A percentile compares a stretch with the other conserved stretches of the same genome.
Evolutionary conservation across 495 filamentous ascomycete species (phyloP).

Genomic region (Tuber borchii): DNA sequence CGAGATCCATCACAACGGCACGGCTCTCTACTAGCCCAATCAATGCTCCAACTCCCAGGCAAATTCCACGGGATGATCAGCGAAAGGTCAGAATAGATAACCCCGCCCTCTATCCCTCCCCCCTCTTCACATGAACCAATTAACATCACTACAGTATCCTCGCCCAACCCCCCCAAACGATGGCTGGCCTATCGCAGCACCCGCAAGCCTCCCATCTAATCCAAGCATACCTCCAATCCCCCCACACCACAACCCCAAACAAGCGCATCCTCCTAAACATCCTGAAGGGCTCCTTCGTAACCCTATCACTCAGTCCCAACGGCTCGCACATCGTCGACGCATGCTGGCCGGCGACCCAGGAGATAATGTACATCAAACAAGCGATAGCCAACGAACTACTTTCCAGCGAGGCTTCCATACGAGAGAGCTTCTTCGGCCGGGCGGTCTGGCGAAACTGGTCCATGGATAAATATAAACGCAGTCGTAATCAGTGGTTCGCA

Average conservation of each 20-base stretch:
- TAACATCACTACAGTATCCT: conserved; percentile 41
- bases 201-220: conserved; percentile 62
- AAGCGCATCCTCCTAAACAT: conserved; percentile 55
- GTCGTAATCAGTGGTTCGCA: conserved; percentile 33
- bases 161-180: conserved; percentile 42
- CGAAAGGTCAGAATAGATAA: conserved; percentile 45
- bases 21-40: conserved; percentile 60
- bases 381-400: conserved; percentile 59
- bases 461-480: conserved; percentile 70
- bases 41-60: conserved; percentile 56
- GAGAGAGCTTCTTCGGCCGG: conserved; percentile 67
- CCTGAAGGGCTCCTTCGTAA: conserved; percentile 55
- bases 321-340: conserved; percentile 75
- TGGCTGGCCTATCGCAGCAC: conserved; percentile 53
- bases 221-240: conserved; percentile 59
- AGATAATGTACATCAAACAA: conserved; percentile 54
- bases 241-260: conserved; percentile 48
- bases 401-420: conserved; percentile 57
- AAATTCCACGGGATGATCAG: conserved; percentile 54
- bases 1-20: conserved; percentile 45
- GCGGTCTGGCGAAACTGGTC: conserved; percentile 88
- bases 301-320: conserved; percentile 61
- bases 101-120: conserved; percentile 32
- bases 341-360: conserved; percentile 61
- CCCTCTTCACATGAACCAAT: conserved; percentile 38